Percentiles rank a stretch among this genome's conserved stretches.
Conservation (phyloP, 441 rosid species). For the Brassica hybrid region DNA sequence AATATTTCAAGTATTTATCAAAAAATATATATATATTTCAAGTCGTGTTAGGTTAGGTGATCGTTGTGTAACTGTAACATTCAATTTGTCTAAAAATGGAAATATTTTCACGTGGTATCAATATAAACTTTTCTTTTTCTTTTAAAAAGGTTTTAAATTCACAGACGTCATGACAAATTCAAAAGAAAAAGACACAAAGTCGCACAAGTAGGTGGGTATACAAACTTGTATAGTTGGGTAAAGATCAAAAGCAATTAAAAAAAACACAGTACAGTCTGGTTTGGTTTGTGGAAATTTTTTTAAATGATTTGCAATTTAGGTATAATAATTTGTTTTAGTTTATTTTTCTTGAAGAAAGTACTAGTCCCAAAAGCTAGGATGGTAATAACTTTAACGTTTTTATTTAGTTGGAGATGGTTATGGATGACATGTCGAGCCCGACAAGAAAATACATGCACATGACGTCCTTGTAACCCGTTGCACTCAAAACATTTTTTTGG, state of each 20-base stretch:
- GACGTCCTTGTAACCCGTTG: slow-evolving; percentile 25
- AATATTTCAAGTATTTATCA: slow-evolving; percentile 1
- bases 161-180: slow-evolving; percentile 28
- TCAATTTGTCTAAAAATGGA: slow-evolving; percentile 23
- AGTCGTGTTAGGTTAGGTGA: slow-evolving; percentile 24
- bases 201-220: slow-evolving; percentile 37
- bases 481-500: background rate
- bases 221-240: slow-evolving; percentile 15
- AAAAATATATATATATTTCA: too few species aligned
- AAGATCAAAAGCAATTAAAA: slow-evolving; percentile 20
- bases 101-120: slow-evolving; percentile 21
- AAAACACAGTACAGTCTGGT: slow-evolving; percentile 26
- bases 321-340: background rate
- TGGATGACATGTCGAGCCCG: slow-evolving; percentile 44
- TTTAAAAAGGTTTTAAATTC: background rate
- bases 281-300: slow-evolving; percentile 28
- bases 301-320: slow-evolving; percentile 6
- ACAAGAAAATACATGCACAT: slow-evolving; percentile 37
- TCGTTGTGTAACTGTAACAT: slow-evolving; percentile 11
- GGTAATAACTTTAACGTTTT: slow-evolving; percentile 3
- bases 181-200: slow-evolving; percentile 22
- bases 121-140: background rate
- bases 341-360: slow-evolving; percentile 8
- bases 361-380: slow-evolving; percentile 15
- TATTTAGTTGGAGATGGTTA: slow-evolving; percentile 24